Evolutionary conservation across 208 protist genomes (phyloP).

Genomic region (Trypanosoma conorhini): DNA sequence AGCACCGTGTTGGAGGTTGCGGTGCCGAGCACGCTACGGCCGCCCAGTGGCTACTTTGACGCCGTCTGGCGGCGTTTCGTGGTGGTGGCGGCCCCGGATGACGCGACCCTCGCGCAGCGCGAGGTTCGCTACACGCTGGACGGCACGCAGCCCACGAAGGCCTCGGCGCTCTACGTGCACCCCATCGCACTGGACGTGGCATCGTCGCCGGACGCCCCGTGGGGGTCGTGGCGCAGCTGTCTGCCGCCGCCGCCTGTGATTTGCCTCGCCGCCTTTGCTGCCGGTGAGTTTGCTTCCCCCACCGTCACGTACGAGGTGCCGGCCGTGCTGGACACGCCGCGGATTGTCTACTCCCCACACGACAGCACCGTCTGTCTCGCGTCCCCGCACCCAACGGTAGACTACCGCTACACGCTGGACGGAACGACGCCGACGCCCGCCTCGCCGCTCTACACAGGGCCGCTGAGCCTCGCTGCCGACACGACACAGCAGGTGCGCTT

Average conservation of each 20-base stretch:
- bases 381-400: slow-evolving; percentile 22
- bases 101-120: not conserved
- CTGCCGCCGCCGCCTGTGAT: slow-evolving; percentile 24
- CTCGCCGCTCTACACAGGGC: slow-evolving; percentile 22
- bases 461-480: slow-evolving; percentile 13
- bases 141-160: slow-evolving; percentile 23
- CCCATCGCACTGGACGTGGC: slow-evolving; percentile 8
- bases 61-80: slow-evolving; percentile 6
- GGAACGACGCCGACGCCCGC: slow-evolving; percentile 32
- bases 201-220: not conserved
- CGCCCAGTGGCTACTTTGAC: slow-evolving; percentile 16
- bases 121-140: slow-evolving; percentile 33
- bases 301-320: slow-evolving; percentile 28
- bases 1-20: slow-evolving; percentile 8
- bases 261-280: slow-evolving; percentile 22
- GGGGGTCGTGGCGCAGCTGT: slow-evolving; percentile 15
- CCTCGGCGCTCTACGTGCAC: slow-evolving; percentile 16
- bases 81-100: not conserved
- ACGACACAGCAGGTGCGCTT: slow-evolving; percentile 25
- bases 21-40: not conserved
- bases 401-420: slow-evolving; percentile 54
- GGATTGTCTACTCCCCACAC: slow-evolving; percentile 25
- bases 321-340: slow-evolving; percentile 32
- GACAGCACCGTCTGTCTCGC: slow-evolving; percentile 27
- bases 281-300: slow-evolving; percentile 19